These are phyloP conservation scores for Trichoderma arundinaceum DNA, from an alignment of 2,329 filamentous ascomycete genomes.

Conservation along the genomic window DNA sequence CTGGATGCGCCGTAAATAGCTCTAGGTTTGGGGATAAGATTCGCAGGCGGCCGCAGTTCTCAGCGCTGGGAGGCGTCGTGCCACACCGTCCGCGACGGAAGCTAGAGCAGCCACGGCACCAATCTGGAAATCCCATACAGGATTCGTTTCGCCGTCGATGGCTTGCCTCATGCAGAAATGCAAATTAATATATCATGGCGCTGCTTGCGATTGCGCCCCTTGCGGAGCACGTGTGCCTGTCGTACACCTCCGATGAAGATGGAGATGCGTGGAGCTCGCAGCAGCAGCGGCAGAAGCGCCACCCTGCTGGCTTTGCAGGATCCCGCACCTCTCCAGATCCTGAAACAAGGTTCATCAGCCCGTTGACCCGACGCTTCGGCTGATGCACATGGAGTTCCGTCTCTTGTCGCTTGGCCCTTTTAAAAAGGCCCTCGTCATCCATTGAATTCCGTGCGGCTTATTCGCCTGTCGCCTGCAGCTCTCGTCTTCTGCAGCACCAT, in stretches of 20 bases:
- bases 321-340: conserved; percentile 26
- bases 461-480: conserved; percentile 27
- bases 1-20: neutral
- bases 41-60: conserved; percentile 28
- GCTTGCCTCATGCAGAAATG: conserved; percentile 2
- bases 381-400: conserved; percentile 20
- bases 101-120: conserved; percentile 14
- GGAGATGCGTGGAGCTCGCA: too few species aligned
- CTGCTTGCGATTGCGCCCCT: neutral
- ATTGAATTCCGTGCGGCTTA: neutral
- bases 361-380: conserved; percentile 27
- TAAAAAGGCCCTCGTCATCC: conserved; percentile 26
- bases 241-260: too few species aligned
- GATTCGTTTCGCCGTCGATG: neutral
- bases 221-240: too few species aligned
- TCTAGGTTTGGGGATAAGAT: conserved; percentile 10
- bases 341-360: conserved; percentile 32
- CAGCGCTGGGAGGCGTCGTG: conserved; percentile 21
- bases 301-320: conserved; percentile 12
- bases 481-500: conserved; percentile 26
- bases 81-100: conserved; percentile 19
- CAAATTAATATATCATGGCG: conserved; percentile 2
- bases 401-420: neutral
- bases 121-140: conserved; percentile 18
- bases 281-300: neutral